phyloP scores from a whole-genome alignment of 192 early-diverging fungal genomes.

The Entophlyctis helioformis region DNA sequence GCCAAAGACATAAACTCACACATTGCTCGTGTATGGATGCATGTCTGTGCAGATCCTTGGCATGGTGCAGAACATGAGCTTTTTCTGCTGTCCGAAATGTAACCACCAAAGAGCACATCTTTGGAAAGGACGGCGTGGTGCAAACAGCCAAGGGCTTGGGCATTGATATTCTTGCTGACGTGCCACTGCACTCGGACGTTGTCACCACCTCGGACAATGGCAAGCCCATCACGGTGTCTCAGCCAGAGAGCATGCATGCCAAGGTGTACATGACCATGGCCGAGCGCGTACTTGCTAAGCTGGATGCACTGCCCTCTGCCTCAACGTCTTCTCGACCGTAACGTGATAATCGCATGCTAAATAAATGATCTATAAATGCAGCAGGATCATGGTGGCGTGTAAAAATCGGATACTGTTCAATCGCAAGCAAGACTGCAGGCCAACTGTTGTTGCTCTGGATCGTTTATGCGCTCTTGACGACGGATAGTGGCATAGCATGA shows the following conservation, averaged over 20 bases:
- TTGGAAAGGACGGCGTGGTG: constrained; percentile 51
- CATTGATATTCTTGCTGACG: constrained; percentile 57
- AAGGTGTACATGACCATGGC: constrained; percentile 12
- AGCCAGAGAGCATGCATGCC: constrained; percentile 14
- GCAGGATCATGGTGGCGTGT: no score
- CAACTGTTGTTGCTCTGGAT: no score
- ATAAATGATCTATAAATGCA: no score
- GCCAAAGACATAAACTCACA: no score
- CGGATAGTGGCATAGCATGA: neutral
- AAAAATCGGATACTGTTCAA: no score
- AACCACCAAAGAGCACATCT: constrained; percentile 64
- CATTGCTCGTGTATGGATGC: neutral
- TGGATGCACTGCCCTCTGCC: no score
- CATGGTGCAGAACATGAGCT: constrained; percentile 80
- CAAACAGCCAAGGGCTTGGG: constrained; percentile 51
- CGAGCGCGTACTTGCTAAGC: constrained; percentile 5
- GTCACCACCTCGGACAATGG: constrained; percentile 61
- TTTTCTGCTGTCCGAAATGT: constrained; percentile 71
- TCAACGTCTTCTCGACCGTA: no score
- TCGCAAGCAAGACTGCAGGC: neutral
- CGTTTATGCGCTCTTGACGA: no score
- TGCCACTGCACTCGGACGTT: constrained; percentile 67
- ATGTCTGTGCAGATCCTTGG: constrained; percentile 57
- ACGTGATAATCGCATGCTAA: no score
- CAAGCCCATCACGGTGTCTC: constrained; percentile 33